These are phyloP conservation scores for Uromyces viciae-fabae DNA, from an alignment of 1,284 basidiomycete species.

Conservation along the genomic window DNA sequence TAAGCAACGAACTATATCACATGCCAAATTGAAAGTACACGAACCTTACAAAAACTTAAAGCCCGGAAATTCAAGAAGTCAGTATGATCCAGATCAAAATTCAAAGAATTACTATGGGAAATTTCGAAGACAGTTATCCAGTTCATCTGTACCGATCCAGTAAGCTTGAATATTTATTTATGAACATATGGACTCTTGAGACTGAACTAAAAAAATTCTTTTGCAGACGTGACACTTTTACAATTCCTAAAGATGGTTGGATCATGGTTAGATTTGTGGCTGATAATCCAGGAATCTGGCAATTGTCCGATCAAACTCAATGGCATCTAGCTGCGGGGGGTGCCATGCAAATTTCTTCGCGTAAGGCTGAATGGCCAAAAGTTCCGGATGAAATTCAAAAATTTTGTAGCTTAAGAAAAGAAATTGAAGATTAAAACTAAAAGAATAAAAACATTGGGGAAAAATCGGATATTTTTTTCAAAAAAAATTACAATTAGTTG, in stretches of 20 bases:
- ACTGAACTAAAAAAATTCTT: neutral
- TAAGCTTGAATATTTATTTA: neutral
- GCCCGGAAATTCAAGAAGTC: neutral
- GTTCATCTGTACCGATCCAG: slow-evolving; percentile 4
- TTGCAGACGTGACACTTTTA: slow-evolving; percentile 29
- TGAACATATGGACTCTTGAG: neutral
- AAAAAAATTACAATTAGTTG: no score
- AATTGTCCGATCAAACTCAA: slow-evolving; percentile 49
- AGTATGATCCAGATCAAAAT: neutral
- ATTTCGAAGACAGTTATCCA: slow-evolving; percentile 8
- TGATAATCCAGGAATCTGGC: slow-evolving; percentile 50
- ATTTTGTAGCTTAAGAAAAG: slow-evolving; percentile 14
- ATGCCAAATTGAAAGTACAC: slow-evolving; percentile 13
- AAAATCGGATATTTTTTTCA: no score
- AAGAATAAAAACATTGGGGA: no score
- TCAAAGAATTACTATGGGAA: neutral
- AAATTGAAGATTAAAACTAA: neutral
- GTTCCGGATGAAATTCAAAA: slow-evolving; percentile 36
- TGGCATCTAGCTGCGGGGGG: slow-evolving; percentile 40
- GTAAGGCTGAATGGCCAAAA: slow-evolving; percentile 13
- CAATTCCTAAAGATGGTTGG: slow-evolving; percentile 40
- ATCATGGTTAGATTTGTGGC: slow-evolving; percentile 47
- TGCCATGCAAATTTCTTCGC: slow-evolving; percentile 41
- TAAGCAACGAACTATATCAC: neutral
- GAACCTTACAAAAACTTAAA: slow-evolving; percentile 10